Evolutionary conservation across 2,329 filamentous ascomycete species (phyloP).

Genomic region (Colletotrichum aenigma): DNA sequence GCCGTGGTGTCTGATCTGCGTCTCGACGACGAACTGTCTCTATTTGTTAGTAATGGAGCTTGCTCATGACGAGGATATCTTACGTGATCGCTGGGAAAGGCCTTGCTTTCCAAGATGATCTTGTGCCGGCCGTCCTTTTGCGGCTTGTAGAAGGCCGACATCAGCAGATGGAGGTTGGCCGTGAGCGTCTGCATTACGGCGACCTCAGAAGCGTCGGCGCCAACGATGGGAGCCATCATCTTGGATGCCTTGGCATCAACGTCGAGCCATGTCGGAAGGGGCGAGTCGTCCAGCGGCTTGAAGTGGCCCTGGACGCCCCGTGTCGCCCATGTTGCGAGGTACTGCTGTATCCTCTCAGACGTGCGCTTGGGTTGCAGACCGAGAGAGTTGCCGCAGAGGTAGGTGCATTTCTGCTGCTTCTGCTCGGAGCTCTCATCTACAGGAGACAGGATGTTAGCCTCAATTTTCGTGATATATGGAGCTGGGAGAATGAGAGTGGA

Average conservation of each 20-base stretch:
- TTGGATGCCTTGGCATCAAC: constrained; percentile 71
- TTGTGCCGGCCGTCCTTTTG: constrained; percentile 63
- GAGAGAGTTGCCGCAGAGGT: constrained; percentile 90
- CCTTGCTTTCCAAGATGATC: constrained; percentile 82
- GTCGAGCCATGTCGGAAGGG: constrained; percentile 73
- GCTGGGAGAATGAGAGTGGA: neutral
- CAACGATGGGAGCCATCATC: constrained; percentile 73
- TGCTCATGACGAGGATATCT: constrained; percentile 15
- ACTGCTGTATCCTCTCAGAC: constrained; percentile 66
- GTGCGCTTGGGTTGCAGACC: constrained; percentile 75
- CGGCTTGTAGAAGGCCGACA: constrained; percentile 82
- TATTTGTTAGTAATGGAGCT: neutral
- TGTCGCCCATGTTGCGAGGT: constrained; percentile 78
- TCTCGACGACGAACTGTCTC: constrained; percentile 74
- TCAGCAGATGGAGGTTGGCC: constrained; percentile 75
- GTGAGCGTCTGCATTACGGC: constrained; percentile 86
- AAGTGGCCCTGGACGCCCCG: constrained; percentile 86
- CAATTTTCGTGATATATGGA: no score
- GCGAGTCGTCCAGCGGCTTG: constrained; percentile 66
- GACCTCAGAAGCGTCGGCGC: constrained; percentile 71
- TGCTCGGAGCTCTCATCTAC: neutral
- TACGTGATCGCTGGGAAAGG: constrained; percentile 84
- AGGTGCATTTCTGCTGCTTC: constrained; percentile 57
- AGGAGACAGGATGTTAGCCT: neutral
- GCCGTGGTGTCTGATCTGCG: constrained; percentile 73